These are phyloP conservation scores for Lycium ferocissimum DNA, from an alignment of 257 asterid species.

Conservation along the genomic window DNA sequence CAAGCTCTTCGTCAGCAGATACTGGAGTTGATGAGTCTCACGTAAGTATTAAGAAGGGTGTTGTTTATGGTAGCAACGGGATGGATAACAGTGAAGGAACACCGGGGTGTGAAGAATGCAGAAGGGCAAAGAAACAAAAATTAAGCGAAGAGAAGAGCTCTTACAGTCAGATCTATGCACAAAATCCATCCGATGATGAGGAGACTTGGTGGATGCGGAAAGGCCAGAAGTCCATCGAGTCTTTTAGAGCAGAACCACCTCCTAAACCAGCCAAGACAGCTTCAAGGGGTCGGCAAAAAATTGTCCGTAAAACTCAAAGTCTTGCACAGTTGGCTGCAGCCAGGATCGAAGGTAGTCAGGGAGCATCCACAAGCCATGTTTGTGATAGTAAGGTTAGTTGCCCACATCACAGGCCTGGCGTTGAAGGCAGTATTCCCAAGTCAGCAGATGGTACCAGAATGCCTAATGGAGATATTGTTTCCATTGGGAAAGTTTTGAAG, in stretches of 20 bases:
- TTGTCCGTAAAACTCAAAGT: slow-evolving; percentile 91
- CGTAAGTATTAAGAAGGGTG: slow-evolving; percentile 56
- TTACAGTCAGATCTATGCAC: slow-evolving; percentile 45
- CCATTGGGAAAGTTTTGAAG: slow-evolving; percentile 75
- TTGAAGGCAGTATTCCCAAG: slow-evolving; percentile 64
- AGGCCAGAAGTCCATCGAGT: slow-evolving; percentile 70
- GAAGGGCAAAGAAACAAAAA: slow-evolving; percentile 81
- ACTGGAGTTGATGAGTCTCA: slow-evolving; percentile 64
- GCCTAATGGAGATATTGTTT: slow-evolving; percentile 63
- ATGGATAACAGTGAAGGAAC: slow-evolving; percentile 70
- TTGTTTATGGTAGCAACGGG: slow-evolving; percentile 50
- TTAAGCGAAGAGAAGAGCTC: slow-evolving; percentile 71
- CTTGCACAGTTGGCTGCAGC: slow-evolving; percentile 96
- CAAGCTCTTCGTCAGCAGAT: slow-evolving; percentile 48
- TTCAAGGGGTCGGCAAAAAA: slow-evolving; percentile 84
- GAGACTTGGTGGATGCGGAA: slow-evolving; percentile 92
- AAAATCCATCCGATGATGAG: slow-evolving; percentile 69
- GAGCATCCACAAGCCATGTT: slow-evolving; percentile 95
- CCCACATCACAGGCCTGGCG: slow-evolving; percentile 74
- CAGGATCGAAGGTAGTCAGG: slow-evolving; percentile 97
- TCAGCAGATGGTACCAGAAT: slow-evolving; percentile 57
- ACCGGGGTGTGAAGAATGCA: slow-evolving; percentile 96
- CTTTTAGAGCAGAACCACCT: slow-evolving; percentile 79
- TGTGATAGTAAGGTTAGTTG: slow-evolving; percentile 85
- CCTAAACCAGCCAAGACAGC: slow-evolving; percentile 86